Percentiles rank a stretch among this genome's conserved stretches.
Conservation (phyloP, 805 yeast genomes). For the Zygosaccharomyces pseudorouxii region DNA sequence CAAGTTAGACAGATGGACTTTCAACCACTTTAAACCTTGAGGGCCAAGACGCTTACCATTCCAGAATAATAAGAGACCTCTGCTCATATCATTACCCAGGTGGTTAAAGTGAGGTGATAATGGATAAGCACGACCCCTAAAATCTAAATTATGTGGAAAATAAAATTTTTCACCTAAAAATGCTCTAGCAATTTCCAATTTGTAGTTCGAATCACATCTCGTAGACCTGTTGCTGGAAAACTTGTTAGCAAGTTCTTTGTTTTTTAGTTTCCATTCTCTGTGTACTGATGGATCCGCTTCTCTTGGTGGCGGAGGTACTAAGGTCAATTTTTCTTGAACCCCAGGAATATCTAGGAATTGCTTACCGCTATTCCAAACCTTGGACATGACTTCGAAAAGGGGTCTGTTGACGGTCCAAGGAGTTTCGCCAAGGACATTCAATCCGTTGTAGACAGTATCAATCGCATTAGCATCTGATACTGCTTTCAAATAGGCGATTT, state of each 20-base stretch:
- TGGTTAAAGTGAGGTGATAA: slow-evolving; percentile 77
- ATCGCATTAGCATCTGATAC: slow-evolving; percentile 69
- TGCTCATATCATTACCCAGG: slow-evolving; percentile 71
- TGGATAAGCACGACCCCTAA: slow-evolving; percentile 83
- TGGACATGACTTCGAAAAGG: slow-evolving; percentile 62
- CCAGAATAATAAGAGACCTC: slow-evolving; percentile 72
- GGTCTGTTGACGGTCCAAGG: slow-evolving; percentile 87
- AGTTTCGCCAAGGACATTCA: slow-evolving; percentile 80
- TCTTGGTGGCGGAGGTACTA: slow-evolving; percentile 55
- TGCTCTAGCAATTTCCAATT: slow-evolving; percentile 91
- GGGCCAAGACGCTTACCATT: slow-evolving; percentile 65
- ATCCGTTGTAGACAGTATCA: slow-evolving; percentile 66
- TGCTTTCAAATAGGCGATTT: slow-evolving; percentile 78
- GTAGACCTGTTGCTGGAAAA: slow-evolving; percentile 71
- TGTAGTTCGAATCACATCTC: slow-evolving; percentile 91
- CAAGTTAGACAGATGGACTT: slow-evolving; percentile 68
- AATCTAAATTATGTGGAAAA: slow-evolving; percentile 78
- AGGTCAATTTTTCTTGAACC: slow-evolving; percentile 41
- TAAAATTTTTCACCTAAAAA: slow-evolving; percentile 73
- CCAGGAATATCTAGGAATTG: slow-evolving; percentile 69
- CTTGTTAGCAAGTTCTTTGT: slow-evolving; percentile 54
- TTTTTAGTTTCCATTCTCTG: slow-evolving; percentile 60
- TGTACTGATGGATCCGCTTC: slow-evolving; percentile 69
- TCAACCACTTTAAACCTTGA: slow-evolving; percentile 65
- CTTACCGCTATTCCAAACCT: slow-evolving; percentile 85